A percentile compares a stretch with the other conserved stretches of the same genome.
These are phyloP conservation scores for Orbilia oligospora DNA, from an alignment of 2,329 filamentous ascomycete genomes.

Conservation along the genomic window DNA sequence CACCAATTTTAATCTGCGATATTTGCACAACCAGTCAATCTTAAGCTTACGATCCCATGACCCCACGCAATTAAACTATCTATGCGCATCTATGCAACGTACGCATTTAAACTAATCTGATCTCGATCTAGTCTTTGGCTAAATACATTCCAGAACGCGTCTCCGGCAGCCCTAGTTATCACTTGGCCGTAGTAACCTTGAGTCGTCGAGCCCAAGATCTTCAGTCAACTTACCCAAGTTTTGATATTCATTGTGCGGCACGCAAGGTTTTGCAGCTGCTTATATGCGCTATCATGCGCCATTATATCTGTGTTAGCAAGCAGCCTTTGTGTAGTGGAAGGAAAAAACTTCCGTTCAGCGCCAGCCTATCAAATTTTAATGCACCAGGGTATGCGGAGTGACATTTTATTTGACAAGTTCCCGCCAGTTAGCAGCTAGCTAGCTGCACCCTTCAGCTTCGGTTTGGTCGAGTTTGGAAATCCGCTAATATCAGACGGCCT, in stretches of 20 bases:
- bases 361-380: not conserved
- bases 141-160: conserved; percentile 20
- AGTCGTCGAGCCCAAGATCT: not conserved
- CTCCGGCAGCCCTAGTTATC: not conserved
- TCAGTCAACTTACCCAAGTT: not conserved
- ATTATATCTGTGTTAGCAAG: conserved; percentile 2
- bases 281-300: conserved; percentile 22
- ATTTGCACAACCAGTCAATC: conserved; percentile 20
- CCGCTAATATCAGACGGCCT: conserved; percentile 18
- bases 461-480: not conserved
- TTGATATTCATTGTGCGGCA: not conserved
- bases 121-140: conserved; percentile 11
- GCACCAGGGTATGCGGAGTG: not conserved
- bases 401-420: too few relatives aligned
- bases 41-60: conserved; percentile 17
- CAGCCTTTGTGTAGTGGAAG: not conserved
- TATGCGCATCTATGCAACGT: conserved; percentile 21
- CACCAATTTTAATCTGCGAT: not conserved
- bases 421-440: not conserved
- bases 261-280: not conserved
- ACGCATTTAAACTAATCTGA: conserved; percentile 14
- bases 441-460: conserved; percentile 5
- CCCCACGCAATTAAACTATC: conserved; percentile 20
- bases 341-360: not conserved
- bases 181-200: not conserved